Evolutionary conservation across 495 filamentous ascomycete species (phyloP), one percentile per base, ranked within the genome.

Genomic region (Penicillium paxilli): DNA sequence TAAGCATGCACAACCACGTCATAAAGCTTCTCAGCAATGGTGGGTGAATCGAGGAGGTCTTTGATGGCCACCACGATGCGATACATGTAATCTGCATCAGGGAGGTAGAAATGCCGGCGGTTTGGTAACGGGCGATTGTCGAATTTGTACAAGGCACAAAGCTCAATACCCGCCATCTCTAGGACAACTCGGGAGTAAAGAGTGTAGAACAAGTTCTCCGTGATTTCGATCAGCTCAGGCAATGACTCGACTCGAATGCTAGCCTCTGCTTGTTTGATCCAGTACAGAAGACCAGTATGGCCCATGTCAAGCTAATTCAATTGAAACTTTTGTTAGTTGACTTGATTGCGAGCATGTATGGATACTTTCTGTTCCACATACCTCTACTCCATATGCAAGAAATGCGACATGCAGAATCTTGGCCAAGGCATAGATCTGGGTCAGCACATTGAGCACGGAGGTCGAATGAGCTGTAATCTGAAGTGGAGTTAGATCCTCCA

Each of bases 161-260:
- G 63, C 9, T 78, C 68, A 16, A 68, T 62, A 16, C 55, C 68
- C 4, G 70, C 67, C 38, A 76, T 62, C 38, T 78, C 74, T 37
- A 74, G 58, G 10, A 65, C 58, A 5, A 78, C 32, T 41, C 72
- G 59, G 0, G 73, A 56, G 40, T 75, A 78, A 17, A 74, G 37
- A 7, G 64, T 54, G 46, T 72, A 72, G 17, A 66, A 78, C 9
- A 78, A 54, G 19, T 65, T 64, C 28, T 78, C 70, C 12, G 68
- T 55, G 16, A 53, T 61, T 5, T 67, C 59, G 44, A 74, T 64
- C 14, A 78, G 54, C 4, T 49, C 47, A 11, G 47, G 35, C 5
- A 75, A 54, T 1, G 64, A 62, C 2, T 60, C 44, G 12, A 60
- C 64, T 24, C 42, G 52, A 5, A 71, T 50, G 11, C 66, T 30